phyloP scores from a whole-genome alignment of 73 alveolate species.

The Effrenium voratum region DNA sequence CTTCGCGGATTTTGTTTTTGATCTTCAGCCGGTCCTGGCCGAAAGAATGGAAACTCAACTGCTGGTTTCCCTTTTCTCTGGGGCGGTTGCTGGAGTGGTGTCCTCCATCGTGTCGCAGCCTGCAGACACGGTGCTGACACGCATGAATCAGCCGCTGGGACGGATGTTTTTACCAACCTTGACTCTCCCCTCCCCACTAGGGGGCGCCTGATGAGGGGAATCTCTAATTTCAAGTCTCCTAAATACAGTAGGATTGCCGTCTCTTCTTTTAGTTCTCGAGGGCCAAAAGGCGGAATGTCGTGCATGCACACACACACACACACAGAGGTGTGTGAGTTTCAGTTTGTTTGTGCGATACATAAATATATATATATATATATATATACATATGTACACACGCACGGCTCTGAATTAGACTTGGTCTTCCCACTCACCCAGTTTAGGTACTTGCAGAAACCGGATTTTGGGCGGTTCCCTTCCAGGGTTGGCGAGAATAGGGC shows the following conservation, averaged over 20 bases:
- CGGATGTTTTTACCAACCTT: background rate
- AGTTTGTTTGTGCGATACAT: too few species aligned
- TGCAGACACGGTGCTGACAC: slow-evolving; percentile 75
- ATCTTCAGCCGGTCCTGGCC: slow-evolving; percentile 51
- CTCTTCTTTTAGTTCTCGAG: too few species aligned
- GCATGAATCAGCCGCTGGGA: slow-evolving; percentile 40
- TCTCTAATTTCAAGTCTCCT: too few species aligned
- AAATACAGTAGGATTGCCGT: background rate
- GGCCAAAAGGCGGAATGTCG: background rate
- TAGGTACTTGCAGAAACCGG: background rate
- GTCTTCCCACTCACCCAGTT: background rate
- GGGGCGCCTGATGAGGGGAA: background rate
- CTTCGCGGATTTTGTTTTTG: slow-evolving; percentile 82
- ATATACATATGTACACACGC: too few species aligned
- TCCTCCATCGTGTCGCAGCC: slow-evolving; percentile 89
- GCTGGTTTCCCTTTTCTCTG: slow-evolving; percentile 70
- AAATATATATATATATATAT: too few species aligned
- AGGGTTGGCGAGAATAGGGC: background rate
- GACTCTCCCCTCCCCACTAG: background rate
- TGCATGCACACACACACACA: background rate
- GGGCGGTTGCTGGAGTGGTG: slow-evolving; percentile 80
- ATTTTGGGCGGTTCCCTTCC: background rate
- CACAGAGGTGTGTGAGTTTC: background rate
- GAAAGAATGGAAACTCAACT: slow-evolving; percentile 80
- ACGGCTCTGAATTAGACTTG: background rate